Evolutionary conservation across 345 rosid species (phyloP).

Genomic region (Brassica nigra): DNA sequence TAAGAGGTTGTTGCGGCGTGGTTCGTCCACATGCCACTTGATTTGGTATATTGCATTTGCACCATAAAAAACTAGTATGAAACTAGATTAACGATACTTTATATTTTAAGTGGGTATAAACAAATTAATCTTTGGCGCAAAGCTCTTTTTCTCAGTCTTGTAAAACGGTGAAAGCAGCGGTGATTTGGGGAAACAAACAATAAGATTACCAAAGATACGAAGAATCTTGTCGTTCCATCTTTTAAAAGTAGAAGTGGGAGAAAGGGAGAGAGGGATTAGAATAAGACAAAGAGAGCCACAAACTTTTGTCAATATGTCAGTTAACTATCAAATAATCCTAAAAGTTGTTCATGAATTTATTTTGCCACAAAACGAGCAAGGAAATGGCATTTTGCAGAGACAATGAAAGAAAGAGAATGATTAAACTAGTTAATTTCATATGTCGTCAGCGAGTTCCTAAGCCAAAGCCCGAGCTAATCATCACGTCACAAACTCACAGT

Average conservation of each 20-base stretch:
- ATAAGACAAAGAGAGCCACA: not conserved
- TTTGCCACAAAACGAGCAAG: not conserved
- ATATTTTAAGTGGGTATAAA: not conserved
- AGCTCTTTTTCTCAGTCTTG: not conserved
- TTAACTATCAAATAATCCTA: not conserved
- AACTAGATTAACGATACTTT: not conserved
- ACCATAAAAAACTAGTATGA: not conserved
- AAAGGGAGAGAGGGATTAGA: not conserved
- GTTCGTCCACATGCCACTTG: conserved; percentile 11
- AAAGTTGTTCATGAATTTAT: not conserved
- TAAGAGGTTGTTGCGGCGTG: not conserved
- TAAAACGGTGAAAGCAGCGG: not conserved
- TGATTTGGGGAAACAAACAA: not conserved
- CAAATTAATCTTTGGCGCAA: not conserved
- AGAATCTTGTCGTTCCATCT: not conserved
- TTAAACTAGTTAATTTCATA: too few species aligned
- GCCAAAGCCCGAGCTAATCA: too few species aligned
- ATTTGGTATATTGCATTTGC: not conserved
- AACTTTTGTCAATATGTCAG: not conserved
- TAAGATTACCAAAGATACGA: not conserved
- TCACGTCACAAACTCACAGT: too few species aligned
- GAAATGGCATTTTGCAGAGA: not conserved
- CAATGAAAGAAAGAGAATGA: not conserved
- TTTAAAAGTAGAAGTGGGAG: not conserved
- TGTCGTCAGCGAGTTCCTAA: too few species aligned